phyloP scores from a whole-genome alignment of 257 asterid species.

The Fraxinus americana region DNA sequence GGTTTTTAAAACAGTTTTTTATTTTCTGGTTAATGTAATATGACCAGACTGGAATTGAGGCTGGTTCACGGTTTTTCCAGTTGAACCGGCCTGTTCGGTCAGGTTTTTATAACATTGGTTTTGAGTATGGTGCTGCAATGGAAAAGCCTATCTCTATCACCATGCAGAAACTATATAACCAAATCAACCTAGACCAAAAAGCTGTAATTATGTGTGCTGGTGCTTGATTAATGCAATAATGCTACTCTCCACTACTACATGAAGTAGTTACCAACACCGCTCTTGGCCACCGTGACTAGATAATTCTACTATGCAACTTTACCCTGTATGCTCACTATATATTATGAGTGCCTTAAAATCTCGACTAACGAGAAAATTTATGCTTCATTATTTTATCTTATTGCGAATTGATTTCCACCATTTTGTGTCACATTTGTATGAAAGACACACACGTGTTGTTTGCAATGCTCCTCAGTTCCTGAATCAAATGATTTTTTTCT shows the following conservation, averaged over 20 bases:
- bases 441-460: slow-evolving; percentile 1
- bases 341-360: background rate
- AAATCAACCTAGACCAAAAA: slow-evolving; percentile 8
- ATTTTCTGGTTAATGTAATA: too few species aligned
- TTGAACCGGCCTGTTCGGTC: too few species aligned
- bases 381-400: background rate
- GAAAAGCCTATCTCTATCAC: background rate
- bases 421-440: background rate
- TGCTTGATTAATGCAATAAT: slow-evolving; percentile 1
- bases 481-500: slow-evolving; percentile 22
- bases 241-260: background rate
- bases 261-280: background rate
- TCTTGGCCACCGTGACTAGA: slow-evolving; percentile 8
- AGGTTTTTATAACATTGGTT: too few species aligned
- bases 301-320: slow-evolving; percentile 8
- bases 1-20: too few species aligned
- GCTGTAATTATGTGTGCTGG: background rate
- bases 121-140: background rate
- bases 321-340: background rate
- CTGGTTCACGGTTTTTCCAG: too few species aligned
- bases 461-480: slow-evolving; percentile 6
- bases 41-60: too few species aligned
- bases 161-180: background rate
- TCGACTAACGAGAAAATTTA: background rate
- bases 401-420: background rate